Evolutionary conservation across 2,329 filamentous ascomycete species (phyloP), one percentile per base, ranked within the genome.

Genomic region (Akanthomyces lecanii): DNA sequence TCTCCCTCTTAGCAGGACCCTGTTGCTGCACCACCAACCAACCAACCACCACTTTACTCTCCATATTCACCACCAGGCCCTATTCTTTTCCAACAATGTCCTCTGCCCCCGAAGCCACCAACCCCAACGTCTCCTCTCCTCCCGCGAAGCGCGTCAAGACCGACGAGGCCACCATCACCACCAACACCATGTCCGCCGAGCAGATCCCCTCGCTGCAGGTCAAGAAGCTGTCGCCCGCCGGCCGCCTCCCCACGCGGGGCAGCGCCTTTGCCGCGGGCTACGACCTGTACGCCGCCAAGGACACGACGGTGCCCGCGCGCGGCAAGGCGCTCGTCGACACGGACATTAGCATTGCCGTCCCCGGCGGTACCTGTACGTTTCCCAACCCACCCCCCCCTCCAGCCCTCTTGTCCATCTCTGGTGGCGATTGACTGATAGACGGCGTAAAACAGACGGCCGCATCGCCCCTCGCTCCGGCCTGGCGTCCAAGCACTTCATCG

Each of bases 401-500:
- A 21, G 21, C 21, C 21, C 21, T 21, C 33, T 52, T 53, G 28
- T 28, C n/a, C 1, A 7, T 36, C n/a, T 16, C 6, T 11, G 12
- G 2, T 10, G 33, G 7, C 33, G 16, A 40, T 18, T 40, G 4
- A 40, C 11, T 40, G 14, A 40, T 12, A 14, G 16, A 40, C 7
- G 2, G 7, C 10, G 33, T 10, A 40, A 40, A 16, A 40, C 21
- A 94, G 91, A 98, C 74, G 94, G 94, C 68, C 89, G 93, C 63
- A 87, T 97, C 62, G 93, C 93, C 3, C 93, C 93, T 11, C 90
- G 93, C 67, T 95, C 91, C n/a, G 92, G 92, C 54, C 88, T 97
- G 42, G 94, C 94, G 2, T 83, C 88, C 65, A 99, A 99, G 81
- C 87, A 98, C 79, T 95, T 93, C 78, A 98, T 99, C 74, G 92